Percentiles rank a stretch among this genome's conserved stretches.
Evolutionary conservation across 768 basidiomycete genomes (phyloP).

Genomic region (Lactarius deliciosus): DNA sequence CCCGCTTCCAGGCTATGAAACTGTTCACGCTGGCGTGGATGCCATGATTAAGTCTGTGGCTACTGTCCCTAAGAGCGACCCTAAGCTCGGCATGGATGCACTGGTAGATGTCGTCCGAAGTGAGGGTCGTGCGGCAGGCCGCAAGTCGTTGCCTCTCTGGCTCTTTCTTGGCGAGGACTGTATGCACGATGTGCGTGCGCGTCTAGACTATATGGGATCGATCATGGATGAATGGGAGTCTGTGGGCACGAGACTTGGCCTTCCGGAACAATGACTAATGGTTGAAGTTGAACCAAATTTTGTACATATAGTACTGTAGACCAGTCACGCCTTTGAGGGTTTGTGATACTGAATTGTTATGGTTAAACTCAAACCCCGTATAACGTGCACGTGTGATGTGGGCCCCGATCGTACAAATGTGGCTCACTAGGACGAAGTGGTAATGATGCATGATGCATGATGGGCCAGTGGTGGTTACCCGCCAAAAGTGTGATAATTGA

Average conservation of each 20-base stretch:
- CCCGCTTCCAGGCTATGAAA: constrained; percentile 30
- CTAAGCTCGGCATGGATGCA: constrained; percentile 32
- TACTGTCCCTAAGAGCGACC: constrained; percentile 31
- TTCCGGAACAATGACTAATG: background rate
- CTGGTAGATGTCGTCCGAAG: constrained; percentile 35
- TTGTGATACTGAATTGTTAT: background rate
- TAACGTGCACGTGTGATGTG: background rate
- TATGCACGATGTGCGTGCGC: constrained; percentile 29
- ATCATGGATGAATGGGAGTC: constrained; percentile 1
- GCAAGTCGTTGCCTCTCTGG: constrained; percentile 27
- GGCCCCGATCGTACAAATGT: background rate
- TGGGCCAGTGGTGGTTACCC: background rate
- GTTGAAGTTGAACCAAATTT: background rate
- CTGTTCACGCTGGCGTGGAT: constrained; percentile 15
- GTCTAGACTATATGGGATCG: constrained; percentile 1
- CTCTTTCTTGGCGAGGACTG: constrained; percentile 34
- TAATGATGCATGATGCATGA: background rate
- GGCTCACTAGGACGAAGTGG: background rate
- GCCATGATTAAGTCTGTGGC: constrained; percentile 9
- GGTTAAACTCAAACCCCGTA: background rate
- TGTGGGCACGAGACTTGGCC: constrained; percentile 2
- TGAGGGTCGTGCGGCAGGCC: constrained; percentile 33
- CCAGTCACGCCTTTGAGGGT: background rate
- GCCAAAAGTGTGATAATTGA: constrained; percentile 13
- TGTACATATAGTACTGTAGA: background rate